Evolutionary conservation across 192 early-diverging fungal species (phyloP).

Genomic region (Borealophlyctis nickersoniae): DNA sequence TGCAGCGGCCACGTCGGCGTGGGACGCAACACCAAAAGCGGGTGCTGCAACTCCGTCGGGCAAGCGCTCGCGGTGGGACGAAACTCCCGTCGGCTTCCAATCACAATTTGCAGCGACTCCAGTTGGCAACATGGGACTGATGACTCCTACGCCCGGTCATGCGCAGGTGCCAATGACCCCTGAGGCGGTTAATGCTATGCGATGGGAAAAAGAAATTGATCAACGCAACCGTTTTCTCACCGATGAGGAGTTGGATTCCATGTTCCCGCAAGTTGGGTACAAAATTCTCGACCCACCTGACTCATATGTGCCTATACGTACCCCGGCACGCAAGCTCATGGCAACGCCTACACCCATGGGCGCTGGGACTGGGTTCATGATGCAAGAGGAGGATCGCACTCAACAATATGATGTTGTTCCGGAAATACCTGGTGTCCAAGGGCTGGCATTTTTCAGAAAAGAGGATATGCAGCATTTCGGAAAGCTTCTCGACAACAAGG

Average conservation of each 20-base stretch:
- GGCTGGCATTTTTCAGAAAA: conserved; percentile 87
- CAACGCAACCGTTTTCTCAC: conserved; percentile 80
- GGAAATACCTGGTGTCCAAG: conserved; percentile 84
- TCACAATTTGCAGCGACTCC: conserved; percentile 73
- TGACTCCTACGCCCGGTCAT: conserved; percentile 71
- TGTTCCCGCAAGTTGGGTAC: conserved; percentile 90
- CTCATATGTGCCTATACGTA: conserved; percentile 89
- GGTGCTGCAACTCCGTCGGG: conserved; percentile 52
- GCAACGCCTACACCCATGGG: conserved; percentile 88
- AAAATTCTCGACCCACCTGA: conserved; percentile 86
- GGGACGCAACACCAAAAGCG: conserved; percentile 73
- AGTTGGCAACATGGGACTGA: conserved; percentile 69
- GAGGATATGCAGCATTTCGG: conserved; percentile 99
- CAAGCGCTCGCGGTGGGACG: conserved; percentile 94
- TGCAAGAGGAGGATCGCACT: conserved; percentile 69
- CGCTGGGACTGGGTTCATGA: conserved; percentile 70
- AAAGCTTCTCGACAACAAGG: conserved; percentile 73
- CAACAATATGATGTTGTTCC: conserved; percentile 65
- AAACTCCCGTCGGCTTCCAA: conserved; percentile 74
- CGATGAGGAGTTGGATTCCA: conserved; percentile 92
- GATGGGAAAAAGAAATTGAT: conserved; percentile 80
- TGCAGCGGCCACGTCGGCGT: conserved; percentile 30
- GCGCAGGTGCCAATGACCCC: conserved; percentile 76
- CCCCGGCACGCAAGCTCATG: conserved; percentile 91
- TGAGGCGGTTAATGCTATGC: conserved; percentile 66